Evolutionary conservation across 352 stramenopile genomes (phyloP).

Genomic region (Phytophthora capsici): DNA sequence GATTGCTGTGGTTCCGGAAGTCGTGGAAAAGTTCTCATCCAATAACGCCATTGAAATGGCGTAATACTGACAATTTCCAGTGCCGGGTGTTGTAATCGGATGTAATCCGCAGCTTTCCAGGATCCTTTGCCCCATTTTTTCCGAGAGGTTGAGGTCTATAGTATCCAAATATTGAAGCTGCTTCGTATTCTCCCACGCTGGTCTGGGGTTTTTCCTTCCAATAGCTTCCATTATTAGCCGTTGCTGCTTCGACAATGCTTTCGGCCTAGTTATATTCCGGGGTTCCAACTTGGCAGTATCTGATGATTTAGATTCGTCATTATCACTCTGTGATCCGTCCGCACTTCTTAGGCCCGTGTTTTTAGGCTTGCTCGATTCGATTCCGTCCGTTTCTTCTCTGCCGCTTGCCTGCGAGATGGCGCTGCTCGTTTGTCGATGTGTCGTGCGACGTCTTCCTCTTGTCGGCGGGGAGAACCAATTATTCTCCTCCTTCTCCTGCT

Average conservation of each 20-base stretch:
- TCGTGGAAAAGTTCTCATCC: not conserved
- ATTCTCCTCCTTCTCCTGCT: no score
- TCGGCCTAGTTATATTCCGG: not conserved
- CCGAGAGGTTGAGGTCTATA: not conserved
- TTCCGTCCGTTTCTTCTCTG: no score
- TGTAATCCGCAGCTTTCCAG: not conserved
- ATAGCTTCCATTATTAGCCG: conserved; percentile 2
- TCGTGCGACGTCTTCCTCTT: no score
- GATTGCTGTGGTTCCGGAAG: not conserved
- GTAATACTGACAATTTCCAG: conserved; percentile 5
- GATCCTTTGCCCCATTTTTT: not conserved
- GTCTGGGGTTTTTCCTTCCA: not conserved
- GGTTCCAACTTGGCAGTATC: no score
- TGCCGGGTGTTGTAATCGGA: not conserved
- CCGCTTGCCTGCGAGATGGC: no score
- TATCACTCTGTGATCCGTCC: not conserved
- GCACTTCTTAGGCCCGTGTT: not conserved
- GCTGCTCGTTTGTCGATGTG: no score
- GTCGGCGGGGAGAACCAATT: no score
- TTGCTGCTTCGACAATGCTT: not conserved
- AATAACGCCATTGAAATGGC: not conserved
- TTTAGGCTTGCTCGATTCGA: not conserved
- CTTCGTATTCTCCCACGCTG: not conserved
- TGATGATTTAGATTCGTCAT: no score
- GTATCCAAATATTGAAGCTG: not conserved